Conservation (phyloP, 2,329 filamentous ascomycete species). For the Xylariaceae sp. region DNA sequence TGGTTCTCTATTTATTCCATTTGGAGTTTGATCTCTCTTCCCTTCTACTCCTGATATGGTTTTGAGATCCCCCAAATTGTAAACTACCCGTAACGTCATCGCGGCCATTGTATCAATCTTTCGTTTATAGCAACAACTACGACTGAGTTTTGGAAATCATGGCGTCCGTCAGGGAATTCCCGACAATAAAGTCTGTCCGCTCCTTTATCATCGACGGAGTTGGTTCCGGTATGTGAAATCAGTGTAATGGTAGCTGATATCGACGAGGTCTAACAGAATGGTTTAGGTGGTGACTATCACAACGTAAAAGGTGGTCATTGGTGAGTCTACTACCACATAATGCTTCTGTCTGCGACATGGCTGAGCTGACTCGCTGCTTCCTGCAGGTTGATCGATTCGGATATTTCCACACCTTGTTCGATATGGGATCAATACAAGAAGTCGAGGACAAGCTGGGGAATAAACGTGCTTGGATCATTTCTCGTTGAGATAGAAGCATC, state of each 20-base stretch:
- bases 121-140: no score
- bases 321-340: slow-evolving; percentile 36
- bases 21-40: neutral
- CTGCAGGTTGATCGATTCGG: slow-evolving; percentile 81
- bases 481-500: slow-evolving; percentile 83
- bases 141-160: slow-evolving; percentile 30
- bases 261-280: slow-evolving; percentile 16
- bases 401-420: slow-evolving; percentile 90
- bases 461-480: slow-evolving; percentile 92
- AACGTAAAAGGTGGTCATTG: slow-evolving; percentile 76
- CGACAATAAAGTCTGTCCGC: slow-evolving; percentile 70
- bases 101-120: no score
- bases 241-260: no score
- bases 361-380: slow-evolving; percentile 22
- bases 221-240: slow-evolving; percentile 43
- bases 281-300: slow-evolving; percentile 76
- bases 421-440: slow-evolving; percentile 83
- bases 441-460: slow-evolving; percentile 88
- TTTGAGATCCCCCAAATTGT: neutral
- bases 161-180: slow-evolving; percentile 56
- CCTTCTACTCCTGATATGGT: no score
- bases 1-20: neutral
- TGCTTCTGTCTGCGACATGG: no score
- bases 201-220: slow-evolving; percentile 68
- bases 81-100: neutral